These are phyloP conservation scores for Starmerella stigmatis DNA, from an alignment of 805 yeast species.

Conservation along the genomic window DNA sequence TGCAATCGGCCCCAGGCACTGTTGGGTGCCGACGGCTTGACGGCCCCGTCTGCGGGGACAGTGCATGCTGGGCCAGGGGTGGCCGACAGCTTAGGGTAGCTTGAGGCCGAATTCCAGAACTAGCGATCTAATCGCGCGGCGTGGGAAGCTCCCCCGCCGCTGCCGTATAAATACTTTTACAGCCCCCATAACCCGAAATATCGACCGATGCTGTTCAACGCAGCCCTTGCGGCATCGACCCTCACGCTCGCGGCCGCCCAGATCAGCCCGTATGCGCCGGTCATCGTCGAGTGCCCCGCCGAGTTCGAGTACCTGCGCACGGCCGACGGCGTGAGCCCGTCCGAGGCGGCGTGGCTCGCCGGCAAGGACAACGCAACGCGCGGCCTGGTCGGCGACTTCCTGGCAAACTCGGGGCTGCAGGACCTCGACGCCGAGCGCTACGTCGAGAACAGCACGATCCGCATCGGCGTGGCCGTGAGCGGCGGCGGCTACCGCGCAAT, in stretches of 20 bases:
- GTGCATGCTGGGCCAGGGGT: too few species aligned
- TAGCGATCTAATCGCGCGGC: too few species aligned
- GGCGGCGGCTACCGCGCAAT: conserved; percentile 93
- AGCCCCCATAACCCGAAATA: too few species aligned
- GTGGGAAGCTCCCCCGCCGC: too few species aligned
- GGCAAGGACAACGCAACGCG: conserved; percentile 4
- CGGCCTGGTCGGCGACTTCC: background rate
- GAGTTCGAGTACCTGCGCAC: background rate
- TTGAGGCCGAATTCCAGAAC: too few species aligned
- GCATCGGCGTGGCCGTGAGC: conserved; percentile 49
- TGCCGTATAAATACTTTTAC: too few species aligned
- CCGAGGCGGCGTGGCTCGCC: background rate
- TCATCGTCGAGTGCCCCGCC: background rate
- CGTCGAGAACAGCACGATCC: conserved; percentile 4
- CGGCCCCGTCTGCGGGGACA: too few species aligned
- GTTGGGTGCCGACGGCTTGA: too few species aligned
- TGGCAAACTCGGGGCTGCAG: background rate
- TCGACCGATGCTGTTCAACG: background rate
- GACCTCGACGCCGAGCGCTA: background rate
- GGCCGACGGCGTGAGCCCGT: background rate
- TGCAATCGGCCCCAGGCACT: too few species aligned
- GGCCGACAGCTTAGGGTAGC: too few species aligned
- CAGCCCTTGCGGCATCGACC: background rate
- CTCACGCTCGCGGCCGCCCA: conserved; percentile 3
- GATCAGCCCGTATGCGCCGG: conserved; percentile 5